Percentiles rank a stretch among this genome's conserved stretches.
Conservation (phyloP, 1,284 basidiomycete species). For the Moniliophthora roreri region DNA sequence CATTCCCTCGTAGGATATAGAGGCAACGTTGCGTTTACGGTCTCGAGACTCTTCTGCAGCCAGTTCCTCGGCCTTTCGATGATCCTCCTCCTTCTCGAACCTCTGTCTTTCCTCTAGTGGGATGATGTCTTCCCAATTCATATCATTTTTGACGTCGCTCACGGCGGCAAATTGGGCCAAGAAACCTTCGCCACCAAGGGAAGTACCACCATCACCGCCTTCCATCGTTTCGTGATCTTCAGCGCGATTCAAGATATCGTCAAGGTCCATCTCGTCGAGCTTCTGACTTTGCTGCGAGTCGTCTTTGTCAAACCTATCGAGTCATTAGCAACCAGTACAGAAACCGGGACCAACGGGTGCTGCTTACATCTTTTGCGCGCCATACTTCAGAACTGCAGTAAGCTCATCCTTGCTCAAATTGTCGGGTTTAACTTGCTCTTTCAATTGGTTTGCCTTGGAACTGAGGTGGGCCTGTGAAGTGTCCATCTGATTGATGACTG, state of each 20-base stretch:
- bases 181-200: conserved; percentile 96
- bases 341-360: conserved; percentile 10
- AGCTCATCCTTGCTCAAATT: conserved; percentile 98
- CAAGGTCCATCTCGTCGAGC: conserved; percentile 98
- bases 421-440: conserved; percentile 78
- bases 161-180: conserved; percentile 94
- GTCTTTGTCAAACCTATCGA: conserved; percentile 90
- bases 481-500: conserved; percentile 99
- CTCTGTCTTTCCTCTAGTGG: conserved; percentile 89
- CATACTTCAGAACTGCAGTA: conserved; percentile 98
- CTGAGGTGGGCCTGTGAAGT: conserved; percentile 96
- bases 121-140: conserved; percentile 99
- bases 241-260: conserved; percentile 96
- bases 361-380: conserved; percentile 92
- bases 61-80: conserved; percentile 67
- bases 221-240: conserved; percentile 96
- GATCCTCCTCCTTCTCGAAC: conserved; percentile 83
- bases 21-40: conserved; percentile 83
- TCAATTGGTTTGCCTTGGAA: conserved; percentile 64
- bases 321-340: conserved; percentile 12
- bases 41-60: conserved; percentile 66
- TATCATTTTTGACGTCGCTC: conserved; percentile 97
- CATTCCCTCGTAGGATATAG: conserved; percentile 90
- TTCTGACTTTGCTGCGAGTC: conserved; percentile 92
- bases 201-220: conserved; percentile 76